Evolutionary conservation across 805 yeast genomes (phyloP).

Genomic region (Schwanniomyces pseudopolymorphus): DNA sequence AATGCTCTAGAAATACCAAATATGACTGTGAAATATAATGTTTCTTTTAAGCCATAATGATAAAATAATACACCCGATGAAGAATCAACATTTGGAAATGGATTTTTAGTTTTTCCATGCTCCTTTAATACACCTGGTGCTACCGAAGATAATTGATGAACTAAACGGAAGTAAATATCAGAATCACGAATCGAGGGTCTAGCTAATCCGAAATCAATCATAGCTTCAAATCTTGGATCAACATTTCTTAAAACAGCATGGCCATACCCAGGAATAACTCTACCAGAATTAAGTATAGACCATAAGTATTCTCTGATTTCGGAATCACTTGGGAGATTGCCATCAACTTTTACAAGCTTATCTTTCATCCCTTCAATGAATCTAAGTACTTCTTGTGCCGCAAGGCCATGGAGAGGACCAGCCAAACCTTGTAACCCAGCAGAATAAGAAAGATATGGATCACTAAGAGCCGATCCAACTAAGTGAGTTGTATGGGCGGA

Average conservation of each 20-base stretch:
- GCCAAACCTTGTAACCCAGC: conserved; percentile 84
- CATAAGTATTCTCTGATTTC: conserved; percentile 68
- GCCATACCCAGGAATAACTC: conserved; percentile 87
- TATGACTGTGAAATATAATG: conserved; percentile 73
- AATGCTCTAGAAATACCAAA: conserved; percentile 82
- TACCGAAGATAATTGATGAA: conserved; percentile 60
- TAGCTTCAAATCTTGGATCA: conserved; percentile 78
- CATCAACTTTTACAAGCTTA: conserved; percentile 57
- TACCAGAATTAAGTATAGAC: conserved; percentile 67
- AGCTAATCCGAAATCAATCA: conserved; percentile 65
- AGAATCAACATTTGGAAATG: conserved; percentile 83
- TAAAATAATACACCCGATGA: conserved; percentile 76
- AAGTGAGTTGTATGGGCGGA: conserved; percentile 80
- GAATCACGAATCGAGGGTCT: conserved; percentile 47
- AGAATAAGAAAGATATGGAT: conserved; percentile 71
- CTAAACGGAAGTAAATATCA: conserved; percentile 50
- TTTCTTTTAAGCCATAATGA: conserved; percentile 75
- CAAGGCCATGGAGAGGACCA: conserved; percentile 84
- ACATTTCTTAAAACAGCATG: conserved; percentile 84
- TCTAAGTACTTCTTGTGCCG: conserved; percentile 81
- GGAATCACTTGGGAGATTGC: conserved; percentile 43
- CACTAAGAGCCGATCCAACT: conserved; percentile 78
- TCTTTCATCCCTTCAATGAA: conserved; percentile 67
- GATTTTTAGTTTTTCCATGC: conserved; percentile 86
- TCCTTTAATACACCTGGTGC: conserved; percentile 73